Evolutionary conservation across 116 monocot species (phyloP).

Genomic region (Trichopus zeylanicus): DNA sequence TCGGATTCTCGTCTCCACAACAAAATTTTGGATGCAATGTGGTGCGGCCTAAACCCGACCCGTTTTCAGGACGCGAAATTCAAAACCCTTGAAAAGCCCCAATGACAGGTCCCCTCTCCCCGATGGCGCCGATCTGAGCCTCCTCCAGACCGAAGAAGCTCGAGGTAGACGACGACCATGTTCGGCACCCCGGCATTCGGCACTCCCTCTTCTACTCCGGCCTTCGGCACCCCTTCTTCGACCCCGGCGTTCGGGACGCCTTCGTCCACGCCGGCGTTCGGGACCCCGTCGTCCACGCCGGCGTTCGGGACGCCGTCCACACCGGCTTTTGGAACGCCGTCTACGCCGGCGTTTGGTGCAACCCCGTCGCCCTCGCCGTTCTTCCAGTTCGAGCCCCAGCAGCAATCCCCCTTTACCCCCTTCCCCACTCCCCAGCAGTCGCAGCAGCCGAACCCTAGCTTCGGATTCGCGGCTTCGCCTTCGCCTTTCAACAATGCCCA

Average conservation of each 20-base stretch:
- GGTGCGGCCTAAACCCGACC: too few species aligned
- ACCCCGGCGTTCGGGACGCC: conserved; percentile 21
- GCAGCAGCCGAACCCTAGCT: conserved; percentile 20
- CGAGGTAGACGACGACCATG: conserved; percentile 6
- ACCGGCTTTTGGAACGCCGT: conserved; percentile 26
- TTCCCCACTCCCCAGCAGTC: conserved; percentile 36
- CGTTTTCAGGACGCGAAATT: too few species aligned
- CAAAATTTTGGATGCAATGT: too few species aligned
- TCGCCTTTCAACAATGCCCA: conserved; percentile 26
- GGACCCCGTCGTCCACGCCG: conserved; percentile 21
- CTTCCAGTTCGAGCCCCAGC: conserved; percentile 21
- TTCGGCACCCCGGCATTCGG: conserved; percentile 38
- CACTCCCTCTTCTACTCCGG: conserved; percentile 17
- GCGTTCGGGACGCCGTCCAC: conserved; percentile 20
- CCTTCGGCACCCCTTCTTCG: conserved; percentile 25
- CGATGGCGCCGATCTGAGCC: neutral
- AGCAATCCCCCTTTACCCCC: conserved; percentile 20
- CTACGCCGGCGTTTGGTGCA: conserved; percentile 18
- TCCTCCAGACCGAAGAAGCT: neutral
- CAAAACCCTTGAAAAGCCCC: too few species aligned
- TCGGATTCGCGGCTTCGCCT: conserved; percentile 21
- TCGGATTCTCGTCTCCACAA: too few species aligned
- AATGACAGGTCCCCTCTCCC: too few species aligned
- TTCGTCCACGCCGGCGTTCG: conserved; percentile 29
- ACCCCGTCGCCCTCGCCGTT: conserved; percentile 11